Conservation (phyloP, 352 stramenopile species). For the Phytophthora constricta region DNA sequence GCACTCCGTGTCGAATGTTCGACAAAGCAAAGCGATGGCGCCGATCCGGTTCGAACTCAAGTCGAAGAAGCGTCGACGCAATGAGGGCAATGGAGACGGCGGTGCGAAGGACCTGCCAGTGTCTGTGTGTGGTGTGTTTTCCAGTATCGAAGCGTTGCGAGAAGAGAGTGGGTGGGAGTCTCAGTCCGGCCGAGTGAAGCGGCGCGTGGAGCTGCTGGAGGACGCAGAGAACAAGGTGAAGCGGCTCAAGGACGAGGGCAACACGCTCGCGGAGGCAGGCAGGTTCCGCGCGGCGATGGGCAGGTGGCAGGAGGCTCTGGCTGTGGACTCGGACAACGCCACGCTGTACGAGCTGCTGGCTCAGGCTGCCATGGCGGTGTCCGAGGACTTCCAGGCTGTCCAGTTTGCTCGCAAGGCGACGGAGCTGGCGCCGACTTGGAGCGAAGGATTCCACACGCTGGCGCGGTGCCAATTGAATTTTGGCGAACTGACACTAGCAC, state of each 20-base stretch:
- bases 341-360: conserved; percentile 73
- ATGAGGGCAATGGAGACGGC: conserved; percentile 1
- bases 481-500: conserved; percentile 75
- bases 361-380: conserved; percentile 72
- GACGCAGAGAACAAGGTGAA: conserved; percentile 60
- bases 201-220: conserved; percentile 54
- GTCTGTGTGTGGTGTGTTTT: conserved; percentile 10
- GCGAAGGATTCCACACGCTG: conserved; percentile 74
- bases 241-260: conserved; percentile 78
- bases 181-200: conserved; percentile 1
- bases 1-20: too few relatives aligned
- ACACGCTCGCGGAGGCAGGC: conserved; percentile 73
- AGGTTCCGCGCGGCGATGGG: conserved; percentile 68
- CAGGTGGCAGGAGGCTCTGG: conserved; percentile 69
- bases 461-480: conserved; percentile 80
- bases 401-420: conserved; percentile 68
- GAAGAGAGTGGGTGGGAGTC: conserved; percentile 1
- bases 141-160: conserved; percentile 5
- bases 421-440: conserved; percentile 62
- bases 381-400: conserved; percentile 80
- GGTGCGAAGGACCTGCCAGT: not conserved
- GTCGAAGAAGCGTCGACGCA: conserved; percentile 44
- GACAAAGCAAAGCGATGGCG: not conserved
- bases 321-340: conserved; percentile 50
- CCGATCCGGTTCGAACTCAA: conserved; percentile 41